phyloP scores from a whole-genome alignment of 2,329 filamentous ascomycete genomes.

The Neopestalotiopsis sp. region DNA sequence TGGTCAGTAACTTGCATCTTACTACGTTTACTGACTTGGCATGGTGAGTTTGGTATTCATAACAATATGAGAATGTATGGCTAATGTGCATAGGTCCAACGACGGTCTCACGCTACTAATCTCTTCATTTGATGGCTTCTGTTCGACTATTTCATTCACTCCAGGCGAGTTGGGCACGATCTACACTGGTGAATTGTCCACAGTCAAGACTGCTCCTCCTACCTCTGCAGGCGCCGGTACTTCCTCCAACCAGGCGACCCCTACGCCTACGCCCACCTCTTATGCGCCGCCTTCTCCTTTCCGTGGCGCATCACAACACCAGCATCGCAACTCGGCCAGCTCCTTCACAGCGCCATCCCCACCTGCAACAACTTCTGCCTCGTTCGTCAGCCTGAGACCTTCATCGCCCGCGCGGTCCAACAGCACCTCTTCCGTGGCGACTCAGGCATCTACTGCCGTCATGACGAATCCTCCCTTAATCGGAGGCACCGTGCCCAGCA shows the following conservation, averaged over 20 bases:
- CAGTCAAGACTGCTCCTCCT: constrained; percentile 50
- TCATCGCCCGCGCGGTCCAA: constrained; percentile 85
- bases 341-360: constrained; percentile 65
- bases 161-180: constrained; percentile 83
- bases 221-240: constrained; percentile 44
- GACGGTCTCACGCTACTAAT: constrained; percentile 84
- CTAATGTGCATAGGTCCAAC: constrained; percentile 61
- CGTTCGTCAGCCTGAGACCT: constrained; percentile 69
- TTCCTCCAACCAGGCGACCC: constrained; percentile 68
- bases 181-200: constrained; percentile 73
- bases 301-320: constrained; percentile 55
- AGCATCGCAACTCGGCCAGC: constrained; percentile 63
- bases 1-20: constrained; percentile 97
- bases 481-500: constrained; percentile 76
- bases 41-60: constrained; percentile 67
- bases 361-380: constrained; percentile 52
- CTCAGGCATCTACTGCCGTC: constrained; percentile 61
- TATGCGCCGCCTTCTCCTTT: constrained; percentile 68
- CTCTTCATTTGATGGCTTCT: constrained; percentile 98
- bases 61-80: not conserved
- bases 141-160: constrained; percentile 85
- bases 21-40: constrained; percentile 96
- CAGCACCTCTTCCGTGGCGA: constrained; percentile 80
- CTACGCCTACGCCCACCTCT: constrained; percentile 67
- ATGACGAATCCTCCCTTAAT: constrained; percentile 82